Conservation (phyloP, 257 asterid genomes). For the Galeopsis tetrahit region DNA sequence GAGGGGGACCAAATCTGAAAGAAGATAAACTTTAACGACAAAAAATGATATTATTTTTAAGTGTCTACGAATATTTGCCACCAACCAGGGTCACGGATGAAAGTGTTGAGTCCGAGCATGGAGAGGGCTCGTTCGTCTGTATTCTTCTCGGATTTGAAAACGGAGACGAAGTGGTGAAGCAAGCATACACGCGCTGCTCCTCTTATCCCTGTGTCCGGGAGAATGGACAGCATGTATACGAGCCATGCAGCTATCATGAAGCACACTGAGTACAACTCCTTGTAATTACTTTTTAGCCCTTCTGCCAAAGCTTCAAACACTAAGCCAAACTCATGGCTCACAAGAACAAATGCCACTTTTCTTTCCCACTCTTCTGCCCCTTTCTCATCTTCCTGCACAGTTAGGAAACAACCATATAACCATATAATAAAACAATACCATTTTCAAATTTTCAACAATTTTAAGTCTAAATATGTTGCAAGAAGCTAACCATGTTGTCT, state of each 20-base stretch:
- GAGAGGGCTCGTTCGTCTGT: slow-evolving; percentile 67
- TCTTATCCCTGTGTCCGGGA: slow-evolving; percentile 80
- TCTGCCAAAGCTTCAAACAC: slow-evolving; percentile 80
- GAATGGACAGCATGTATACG: slow-evolving; percentile 63
- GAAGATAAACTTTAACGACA: too few species aligned
- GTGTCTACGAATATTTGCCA: background rate
- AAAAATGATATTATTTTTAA: too few species aligned
- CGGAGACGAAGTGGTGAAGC: slow-evolving; percentile 63
- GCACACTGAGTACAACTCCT: slow-evolving; percentile 68
- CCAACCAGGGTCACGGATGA: slow-evolving; percentile 73
- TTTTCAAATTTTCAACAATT: too few species aligned
- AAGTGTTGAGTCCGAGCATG: slow-evolving; percentile 80
- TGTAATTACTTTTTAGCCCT: slow-evolving; percentile 57
- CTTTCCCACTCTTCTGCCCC: slow-evolving; percentile 75
- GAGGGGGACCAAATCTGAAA: too few species aligned
- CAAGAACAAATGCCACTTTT: slow-evolving; percentile 66
- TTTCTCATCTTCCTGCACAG: slow-evolving; percentile 67
- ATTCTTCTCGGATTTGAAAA: slow-evolving; percentile 61
- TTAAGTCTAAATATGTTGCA: too few species aligned
- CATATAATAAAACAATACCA: too few species aligned
- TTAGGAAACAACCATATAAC: background rate
- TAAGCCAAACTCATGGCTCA: slow-evolving; percentile 85
- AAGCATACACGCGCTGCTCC: slow-evolving; percentile 88
- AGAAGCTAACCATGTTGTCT: slow-evolving; percentile 53
- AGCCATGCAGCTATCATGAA: slow-evolving; percentile 82